A percentile compares a stretch with the other conserved stretches of the same genome.
Conservation (phyloP, 1,139 yeast genomes). For the Yamadazyma diddensiae region DNA sequence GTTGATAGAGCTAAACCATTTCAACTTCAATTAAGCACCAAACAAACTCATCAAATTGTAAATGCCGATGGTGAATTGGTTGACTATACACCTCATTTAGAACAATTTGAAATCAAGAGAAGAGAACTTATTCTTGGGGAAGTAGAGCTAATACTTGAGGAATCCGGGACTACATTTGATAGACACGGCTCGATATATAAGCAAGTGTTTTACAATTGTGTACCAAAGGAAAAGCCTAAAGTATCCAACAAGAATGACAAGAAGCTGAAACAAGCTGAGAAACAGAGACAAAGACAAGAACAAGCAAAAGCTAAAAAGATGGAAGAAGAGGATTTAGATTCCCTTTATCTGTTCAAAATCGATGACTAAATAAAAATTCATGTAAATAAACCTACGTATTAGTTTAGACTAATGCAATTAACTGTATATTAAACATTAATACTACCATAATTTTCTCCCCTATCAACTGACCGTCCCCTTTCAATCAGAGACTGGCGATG, state of each 20-base stretch:
- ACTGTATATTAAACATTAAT: conserved; percentile 9
- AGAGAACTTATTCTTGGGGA: conserved; percentile 28
- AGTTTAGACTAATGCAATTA: background rate
- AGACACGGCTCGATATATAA: conserved; percentile 29
- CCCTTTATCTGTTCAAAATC: conserved; percentile 41
- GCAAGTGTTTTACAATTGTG: conserved; percentile 18
- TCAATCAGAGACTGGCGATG: conserved; percentile 13
- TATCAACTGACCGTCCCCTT: conserved; percentile 10
- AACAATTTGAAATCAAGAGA: conserved; percentile 28
- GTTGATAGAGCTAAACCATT: conserved; percentile 35
- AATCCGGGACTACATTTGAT: conserved; percentile 27
- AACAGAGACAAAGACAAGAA: conserved; percentile 11
- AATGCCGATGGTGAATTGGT: background rate
- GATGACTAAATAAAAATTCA: conserved; percentile 24
- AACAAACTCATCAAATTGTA: too few species aligned
- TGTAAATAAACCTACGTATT: conserved; percentile 7
- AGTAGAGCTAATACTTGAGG: conserved; percentile 25
- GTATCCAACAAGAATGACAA: conserved; percentile 12
- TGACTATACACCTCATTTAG: conserved; percentile 9
- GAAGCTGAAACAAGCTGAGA: conserved; percentile 16
- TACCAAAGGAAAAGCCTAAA: conserved; percentile 15
- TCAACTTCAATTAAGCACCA: conserved; percentile 26
- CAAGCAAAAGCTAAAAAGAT: conserved; percentile 7
- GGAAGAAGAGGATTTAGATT: conserved; percentile 37
- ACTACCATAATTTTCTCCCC: conserved; percentile 13